Evolutionary conservation across 2,329 filamentous ascomycete genomes (phyloP), one percentile per base, ranked within the genome.

Genomic region (Fusarium sp.): DNA sequence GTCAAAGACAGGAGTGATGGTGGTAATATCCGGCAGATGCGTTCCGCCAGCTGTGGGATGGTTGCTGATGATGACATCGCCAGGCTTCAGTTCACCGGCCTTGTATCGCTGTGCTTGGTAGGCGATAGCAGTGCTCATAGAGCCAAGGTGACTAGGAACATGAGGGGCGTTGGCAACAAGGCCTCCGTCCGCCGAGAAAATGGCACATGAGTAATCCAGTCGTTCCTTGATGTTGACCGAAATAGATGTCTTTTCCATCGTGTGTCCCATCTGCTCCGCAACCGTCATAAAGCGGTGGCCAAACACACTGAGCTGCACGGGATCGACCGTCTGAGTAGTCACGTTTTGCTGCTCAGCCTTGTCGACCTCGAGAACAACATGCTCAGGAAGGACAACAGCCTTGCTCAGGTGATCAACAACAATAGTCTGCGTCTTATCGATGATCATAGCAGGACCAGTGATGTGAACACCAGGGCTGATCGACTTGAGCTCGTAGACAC

Each of bases 271-370:
- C 78, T 95, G 92, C 79, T 95, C 93, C 0, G 93, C 93, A 64
- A 95, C 93, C 1, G 91, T 91, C 93, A 95, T 95, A 82, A 95
- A 95, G 2, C 93, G 88, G 79, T 95, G 92, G 0, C 91, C 92
- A 75, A 95, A 95, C 58, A 95, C 92, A 71, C 89, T 92, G 0
- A 95, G 85, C 78, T 93, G 88, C 62, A 94, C 92, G 0, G 92
- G 93, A 77, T 94, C 91, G 0, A 94, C 90, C 31, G 89, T 86
- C 38, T 81, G 70, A 0, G 73, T 75, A 0, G 62, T 60, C 0
- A 78, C 67, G 0, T 58, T 72, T 14, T 71, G 71, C 17, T 69
- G 62, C 17, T 77, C 69, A 6, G 62, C 62, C 51, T 78, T 75
- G 20, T 71, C 66, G 6, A 79, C 62, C 20, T 84, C 83, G 2